Base-by-base conservation (phyloP, 2,329 filamentous ascomycete genomes). In the Penicillium sp. region DNA sequence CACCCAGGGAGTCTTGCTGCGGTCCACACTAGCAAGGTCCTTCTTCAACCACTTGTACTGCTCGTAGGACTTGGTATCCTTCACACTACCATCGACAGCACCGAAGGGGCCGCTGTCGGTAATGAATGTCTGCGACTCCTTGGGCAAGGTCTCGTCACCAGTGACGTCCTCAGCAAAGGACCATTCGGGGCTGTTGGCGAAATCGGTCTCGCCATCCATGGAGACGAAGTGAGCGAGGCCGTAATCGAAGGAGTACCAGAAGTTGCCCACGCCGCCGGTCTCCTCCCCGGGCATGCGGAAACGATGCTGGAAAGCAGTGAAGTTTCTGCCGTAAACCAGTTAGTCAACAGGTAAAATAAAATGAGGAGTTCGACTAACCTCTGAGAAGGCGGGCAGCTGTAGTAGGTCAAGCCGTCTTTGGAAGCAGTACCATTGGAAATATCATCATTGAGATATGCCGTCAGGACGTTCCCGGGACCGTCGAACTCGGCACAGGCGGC, bases 211-310 rank as follows among this genome's bases (percentile, higher is more conserved):
- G 16, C 69, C 71, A 44, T 80, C 69, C 25, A 81, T 63, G 16
- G 73, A 66, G 54, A 80, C 65, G 52, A 80, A 80, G 60, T 81
- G 78, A 2, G 75, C 78, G n/a, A 79, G 67, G 22, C 78, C 78
- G 56, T 80, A 80, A 67, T 81, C 77, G 57, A 80, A 81, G 1
- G 75, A 79, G 65, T 81, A 80, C 78, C 78, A 80, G 59, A 80
- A 77, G 70, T 79, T 80, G 46, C 75, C 69, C 9, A 79, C 75
- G 30, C 78, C 78, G 4, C 74, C 74, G 9, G 69, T 70, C 56
- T 80, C 76, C 1, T 58, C 53, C 22, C 78, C 78, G 1, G 78
- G 76, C 75, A 80, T 80, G 46, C 73, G 72, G 71, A 80, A 81
- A 40, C 78, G 76, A 63, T 80, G 67, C 57, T 79, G 75, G 63